Evolutionary conservation across 1,139 yeast species (phyloP), one percentile per base, ranked within the genome.

Genomic region (Torulaspora globosa): DNA sequence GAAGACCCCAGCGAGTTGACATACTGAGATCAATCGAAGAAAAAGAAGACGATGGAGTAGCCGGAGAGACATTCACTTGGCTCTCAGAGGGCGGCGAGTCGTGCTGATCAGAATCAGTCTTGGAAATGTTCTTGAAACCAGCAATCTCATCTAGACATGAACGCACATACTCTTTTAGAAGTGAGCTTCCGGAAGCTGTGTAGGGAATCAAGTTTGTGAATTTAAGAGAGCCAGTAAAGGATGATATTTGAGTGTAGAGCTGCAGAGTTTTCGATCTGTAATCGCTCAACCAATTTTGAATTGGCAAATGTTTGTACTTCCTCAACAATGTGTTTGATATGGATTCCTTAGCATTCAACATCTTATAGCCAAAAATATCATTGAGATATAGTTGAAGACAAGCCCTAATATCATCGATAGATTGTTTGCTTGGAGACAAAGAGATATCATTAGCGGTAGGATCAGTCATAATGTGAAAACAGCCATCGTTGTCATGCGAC

Each of bases 371-470:
- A 36, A 49, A 58, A 11, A 56, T 40, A 33, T 56, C 58, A 16
- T 49, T 52, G 12, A 57, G 35, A 34, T 47, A 54, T 3, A 49
- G 40, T 10, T 53, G 45, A 8, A 52, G 38, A 39, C 62, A 58
- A 9, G 51, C 36, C 41, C 60, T 54, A 10, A 58, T 48, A 15
- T 51, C 52, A 28, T 48, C 48, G 9, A 50, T 23, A 9, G 47
- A 50, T 12, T 38, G 47, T 6, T 44, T 46, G 36, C 49, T 48
- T 16, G 57, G 26, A 18, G 48, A 39, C 21, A 48, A 26, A 23
- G 47, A 47, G 40, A 54, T 36, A 35, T 50, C 43, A 33, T 32
- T 31, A 15, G 48, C 32, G 36, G 24, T 36, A 24, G 32, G 36
- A 47, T 51, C 49, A 49, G 51, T 53, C 15, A 53, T 49, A 47